Base-by-base conservation (phyloP, 108 stramenopile species). In the Fragilariopsis cylindrus region DNA sequence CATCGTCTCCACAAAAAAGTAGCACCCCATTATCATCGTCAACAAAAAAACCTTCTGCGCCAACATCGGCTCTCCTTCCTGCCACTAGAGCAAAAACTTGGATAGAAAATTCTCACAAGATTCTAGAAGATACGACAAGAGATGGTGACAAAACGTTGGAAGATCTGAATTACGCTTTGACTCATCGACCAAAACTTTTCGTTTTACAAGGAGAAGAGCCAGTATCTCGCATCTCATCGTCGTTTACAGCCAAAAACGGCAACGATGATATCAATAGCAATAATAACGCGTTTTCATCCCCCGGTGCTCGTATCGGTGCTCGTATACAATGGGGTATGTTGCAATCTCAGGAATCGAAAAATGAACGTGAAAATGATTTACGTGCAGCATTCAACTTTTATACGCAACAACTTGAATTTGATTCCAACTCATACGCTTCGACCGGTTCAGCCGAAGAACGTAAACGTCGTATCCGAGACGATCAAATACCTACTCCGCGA, bases 371-470 rank as follows among this genome's bases (percentile, higher is more conserved):
- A 13, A 79, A 76, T 67, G 74, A 79, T 7, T 62, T 82, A 57
- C 68, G 77, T 5, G 78, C 78, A 0, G 83, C 80, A 46, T 78
- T 81, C 39, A 84, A 84, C 69, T 78, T 70, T 16, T 84, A 84
- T 47, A 58, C 80, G 5, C 52, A 49, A n/a, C 77, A 81, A 45
- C 19, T 84, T 9, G 16, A 69, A 2, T 84, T 80, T 67, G 57
- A 60, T 3, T 68, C 57, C 69, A 42, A 60, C 75, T 63, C 8
- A 50, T 21, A 71, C 78, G 47, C 76, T 65, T 58, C 78, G 73
- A 7, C 43, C 49, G n/a, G 65, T 50, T 40, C 75, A 70, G 12
- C 48, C 75, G 21, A 56, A 47, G 75, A 79, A 71, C 57, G 55
- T 46, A 80, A 76, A 52, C 52, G 48, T 70, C 70, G 82, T 72